phyloP scores from a whole-genome alignment of 1,139 yeast genomes.

The Groenewaldozyma auringiensis region DNA sequence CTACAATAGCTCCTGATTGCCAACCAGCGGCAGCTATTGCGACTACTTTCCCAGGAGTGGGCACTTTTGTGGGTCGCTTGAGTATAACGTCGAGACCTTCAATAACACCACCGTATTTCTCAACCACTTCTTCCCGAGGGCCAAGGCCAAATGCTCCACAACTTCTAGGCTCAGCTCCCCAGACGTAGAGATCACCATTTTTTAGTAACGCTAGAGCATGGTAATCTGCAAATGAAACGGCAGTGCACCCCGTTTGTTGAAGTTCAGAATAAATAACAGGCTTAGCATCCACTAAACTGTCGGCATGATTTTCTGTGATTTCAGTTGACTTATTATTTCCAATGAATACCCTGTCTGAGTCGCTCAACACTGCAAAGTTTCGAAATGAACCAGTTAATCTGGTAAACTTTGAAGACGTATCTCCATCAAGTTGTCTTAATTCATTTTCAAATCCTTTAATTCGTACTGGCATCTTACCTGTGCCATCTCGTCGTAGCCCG shows the following conservation, averaged over 20 bases:
- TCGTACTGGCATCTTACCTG: conserved; percentile 7
- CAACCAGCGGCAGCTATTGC: conserved; percentile 70
- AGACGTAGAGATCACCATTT: conserved; percentile 52
- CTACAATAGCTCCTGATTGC: conserved; percentile 57
- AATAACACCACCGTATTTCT: conserved; percentile 26
- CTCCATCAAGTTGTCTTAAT: conserved; percentile 4
- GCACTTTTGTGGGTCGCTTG: conserved; percentile 39
- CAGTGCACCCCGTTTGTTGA: conserved; percentile 46
- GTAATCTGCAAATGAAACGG: conserved; percentile 66
- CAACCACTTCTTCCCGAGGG: conserved; percentile 26
- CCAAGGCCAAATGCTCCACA: conserved; percentile 76
- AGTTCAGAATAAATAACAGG: conserved; percentile 37
- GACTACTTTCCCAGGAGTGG: conserved; percentile 37
- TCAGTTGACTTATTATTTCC: conserved; percentile 30
- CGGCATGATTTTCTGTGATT: not conserved
- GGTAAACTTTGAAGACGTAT: conserved; percentile 7
- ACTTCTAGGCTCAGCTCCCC: conserved; percentile 59
- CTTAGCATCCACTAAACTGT: conserved; percentile 5
- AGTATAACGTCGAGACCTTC: conserved; percentile 38
- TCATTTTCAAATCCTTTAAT: conserved; percentile 10
- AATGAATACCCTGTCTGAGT: conserved; percentile 42
- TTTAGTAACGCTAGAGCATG: conserved; percentile 57
- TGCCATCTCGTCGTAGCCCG: not conserved
- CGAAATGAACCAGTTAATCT: conserved; percentile 45
- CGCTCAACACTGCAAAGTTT: conserved; percentile 48